These are phyloP conservation scores for Diospyros lotus DNA, from an alignment of 148 eudicot genomes.

Conservation along the genomic window DNA sequence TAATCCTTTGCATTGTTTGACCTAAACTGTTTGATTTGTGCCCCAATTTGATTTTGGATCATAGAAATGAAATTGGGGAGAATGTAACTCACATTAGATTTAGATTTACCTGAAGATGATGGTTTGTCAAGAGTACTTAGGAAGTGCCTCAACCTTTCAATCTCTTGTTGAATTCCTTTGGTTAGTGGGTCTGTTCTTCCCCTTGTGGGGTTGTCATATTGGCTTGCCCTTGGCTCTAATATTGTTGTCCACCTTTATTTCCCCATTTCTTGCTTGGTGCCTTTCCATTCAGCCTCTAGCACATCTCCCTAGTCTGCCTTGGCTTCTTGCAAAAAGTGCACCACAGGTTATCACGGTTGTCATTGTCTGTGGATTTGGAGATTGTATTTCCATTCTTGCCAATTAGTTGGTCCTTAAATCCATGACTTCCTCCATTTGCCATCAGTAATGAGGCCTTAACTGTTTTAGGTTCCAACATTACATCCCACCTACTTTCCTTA, in stretches of 20 bases:
- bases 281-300: background rate
- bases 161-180: background rate
- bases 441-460: background rate
- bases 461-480: background rate
- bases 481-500: background rate
- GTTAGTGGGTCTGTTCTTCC: background rate
- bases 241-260: background rate
- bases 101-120: background rate
- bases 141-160: background rate
- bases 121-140: background rate
- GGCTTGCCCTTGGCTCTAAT: background rate
- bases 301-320: background rate
- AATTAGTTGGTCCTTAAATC: too few relatives aligned
- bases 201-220: background rate
- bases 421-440: too few relatives aligned
- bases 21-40: background rate
- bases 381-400: background rate
- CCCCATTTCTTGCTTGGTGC: background rate
- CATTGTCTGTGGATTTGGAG: background rate
- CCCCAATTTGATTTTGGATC: background rate
- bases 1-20: background rate
- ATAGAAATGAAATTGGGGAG: background rate
- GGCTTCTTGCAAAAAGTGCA: background rate
- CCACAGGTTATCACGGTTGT: background rate
- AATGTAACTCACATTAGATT: background rate